Evolutionary conservation across 2,329 filamentous ascomycete species (phyloP), one percentile per base, ranked within the genome.

Genomic region (Talaromyces sp.): DNA sequence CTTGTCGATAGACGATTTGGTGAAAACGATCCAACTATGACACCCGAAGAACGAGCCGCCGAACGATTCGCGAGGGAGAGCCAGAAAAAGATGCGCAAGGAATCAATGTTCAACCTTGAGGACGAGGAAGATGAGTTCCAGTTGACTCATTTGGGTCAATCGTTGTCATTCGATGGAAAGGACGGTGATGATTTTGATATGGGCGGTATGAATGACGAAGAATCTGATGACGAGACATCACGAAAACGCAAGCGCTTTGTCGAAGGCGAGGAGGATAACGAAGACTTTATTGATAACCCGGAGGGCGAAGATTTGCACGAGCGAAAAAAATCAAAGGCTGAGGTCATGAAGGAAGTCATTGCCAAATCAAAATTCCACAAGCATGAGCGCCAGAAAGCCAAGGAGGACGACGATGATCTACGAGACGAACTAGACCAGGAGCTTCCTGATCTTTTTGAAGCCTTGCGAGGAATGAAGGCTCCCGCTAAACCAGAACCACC

Each of bases 271-370:
- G 70, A 70, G 24, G 68, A 78, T 27, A 67, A 69, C 57, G 68
- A 66, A 7, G 65, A 68, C 1, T 50, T 46, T 14, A 66, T 69
- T 4, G 78, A 79, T 5, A 77, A 74, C n/a, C 80, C 77, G 2
- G 79, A 78, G 0, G 77, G 76, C 4, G 79, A 80, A 32, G 80
- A 80, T 17, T 77, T 86, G 57, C 91, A 91, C 0, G 88, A 93
- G 64, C 83, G 88, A 54, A 97, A 96, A 73, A 99, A 97, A 78
- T 87, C 87, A 3, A 97, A 97, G 75, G 89, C 94, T 49, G 94
- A 99, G 73, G 90, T 99, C 45, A 97, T 97, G 90, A 89, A 96
- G 66, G 95, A 99, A 73, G 82, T 99, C 56, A 97, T 99, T 61
- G 90, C 92, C 55, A 99, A 99, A 75, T 97, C 93, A 1, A 99